Base-by-base conservation (phyloP, 129 eudicot genomes). In the Oenanthe sinensis region DNA sequence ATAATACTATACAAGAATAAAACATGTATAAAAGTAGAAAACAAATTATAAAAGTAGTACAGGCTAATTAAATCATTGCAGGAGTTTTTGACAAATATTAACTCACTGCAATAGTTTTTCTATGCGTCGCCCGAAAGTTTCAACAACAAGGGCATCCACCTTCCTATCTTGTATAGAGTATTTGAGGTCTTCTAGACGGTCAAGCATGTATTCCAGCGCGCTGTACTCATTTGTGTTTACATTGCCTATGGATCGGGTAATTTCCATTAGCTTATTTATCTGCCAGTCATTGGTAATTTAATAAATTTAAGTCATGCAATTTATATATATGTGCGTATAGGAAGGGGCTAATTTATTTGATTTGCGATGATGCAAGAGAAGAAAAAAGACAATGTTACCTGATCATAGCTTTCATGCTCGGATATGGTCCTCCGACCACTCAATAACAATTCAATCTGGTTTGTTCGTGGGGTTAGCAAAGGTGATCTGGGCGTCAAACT, bases 111-210 rank as follows among this genome's bases (percentile, higher is more conserved):
- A 75, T 81, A 96, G 84, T 84, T 90, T 96, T 87, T 96, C 99
- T 80, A 90, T 96, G 75, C 99, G 97, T 79, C 94, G 89, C 75
- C 99, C 99, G 75, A 96, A 96, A 33, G 99, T 96, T 79, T 96
- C 99, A 49, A 96, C 99, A 49, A 96, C 91, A 75, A 96, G 99
- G 17, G 97, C 99, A 87, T 96, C 99, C 84, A 92, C 97, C 87
- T 92, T 96, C 86, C 99, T 85, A 46, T 92, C 97, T 48, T 96
- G 91, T 47, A 96, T 92, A 71, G 91, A 88, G 79, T 92, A 90
- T 80, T 96, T 92, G 73, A 96, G 92, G 78, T 96, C 99, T 26
- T 90, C 91, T 71, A 96, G 85, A 47, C 86, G 85, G 55, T 89
- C 95, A 77, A 89, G 85, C 92, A 96, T 84, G 84, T 62, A 87